phyloP scores from a whole-genome alignment of 2,329 filamentous ascomycete species.

The Colletotrichum horii region DNA sequence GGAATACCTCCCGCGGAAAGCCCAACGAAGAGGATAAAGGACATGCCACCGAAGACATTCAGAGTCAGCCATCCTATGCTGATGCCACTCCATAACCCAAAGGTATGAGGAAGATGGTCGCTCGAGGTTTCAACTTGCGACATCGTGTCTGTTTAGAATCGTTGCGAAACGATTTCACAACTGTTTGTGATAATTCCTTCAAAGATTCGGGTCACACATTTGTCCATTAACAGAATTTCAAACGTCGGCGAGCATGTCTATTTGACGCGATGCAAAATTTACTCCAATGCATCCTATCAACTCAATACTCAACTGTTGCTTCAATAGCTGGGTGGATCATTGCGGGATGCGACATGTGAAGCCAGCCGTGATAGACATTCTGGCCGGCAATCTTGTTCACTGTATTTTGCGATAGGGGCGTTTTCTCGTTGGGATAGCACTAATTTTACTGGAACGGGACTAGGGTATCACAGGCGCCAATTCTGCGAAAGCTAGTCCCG shows the following conservation, averaged over 20 bases:
- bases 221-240: not conserved
- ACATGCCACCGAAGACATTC: not conserved
- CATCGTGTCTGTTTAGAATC: not conserved
- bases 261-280: not conserved
- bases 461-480: not conserved
- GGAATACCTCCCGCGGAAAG: not conserved
- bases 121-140: not conserved
- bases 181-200: not conserved
- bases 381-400: not conserved
- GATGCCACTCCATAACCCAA: not conserved
- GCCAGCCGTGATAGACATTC: not conserved
- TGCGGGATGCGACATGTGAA: not conserved
- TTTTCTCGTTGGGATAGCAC: not conserved
- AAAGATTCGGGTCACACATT: not conserved
- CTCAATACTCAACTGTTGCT: not conserved
- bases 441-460: not conserved
- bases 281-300: not conserved
- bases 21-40: not conserved
- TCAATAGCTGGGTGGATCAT: not conserved
- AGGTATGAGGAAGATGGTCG: not conserved
- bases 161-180: not conserved
- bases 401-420: not conserved
- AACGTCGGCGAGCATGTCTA: not conserved
- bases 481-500: not conserved
- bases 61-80: not conserved